These are phyloP conservation scores for Nemania diffusa DNA, from an alignment of 2,329 filamentous ascomycete species.

Conservation along the genomic window DNA sequence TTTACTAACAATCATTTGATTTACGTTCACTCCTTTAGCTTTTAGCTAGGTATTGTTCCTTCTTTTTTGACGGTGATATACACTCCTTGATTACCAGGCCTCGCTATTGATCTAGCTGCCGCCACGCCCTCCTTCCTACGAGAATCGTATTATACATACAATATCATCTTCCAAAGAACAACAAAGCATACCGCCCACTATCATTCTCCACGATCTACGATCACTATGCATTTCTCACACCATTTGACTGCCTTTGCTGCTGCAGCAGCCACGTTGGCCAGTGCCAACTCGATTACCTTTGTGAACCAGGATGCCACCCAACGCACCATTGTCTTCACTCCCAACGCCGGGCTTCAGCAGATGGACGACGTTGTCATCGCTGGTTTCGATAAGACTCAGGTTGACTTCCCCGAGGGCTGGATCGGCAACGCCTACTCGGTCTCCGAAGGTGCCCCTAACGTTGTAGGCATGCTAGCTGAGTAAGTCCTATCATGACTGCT, in stretches of 20 bases:
- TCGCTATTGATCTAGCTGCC: slow-evolving; percentile 39
- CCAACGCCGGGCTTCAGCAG: slow-evolving; percentile 52
- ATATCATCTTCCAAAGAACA: slow-evolving; percentile 25
- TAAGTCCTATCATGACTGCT: slow-evolving; percentile 24
- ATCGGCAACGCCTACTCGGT: slow-evolving; percentile 64
- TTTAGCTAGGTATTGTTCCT: slow-evolving; percentile 43
- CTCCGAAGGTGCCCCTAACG: slow-evolving; percentile 55
- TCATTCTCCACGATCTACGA: slow-evolving; percentile 47
- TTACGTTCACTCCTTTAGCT: slow-evolving; percentile 41
- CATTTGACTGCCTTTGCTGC: slow-evolving; percentile 29
- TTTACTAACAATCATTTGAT: slow-evolving; percentile 36
- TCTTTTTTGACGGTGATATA: slow-evolving; percentile 44
- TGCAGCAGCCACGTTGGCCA: slow-evolving; percentile 31
- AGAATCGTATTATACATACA: slow-evolving; percentile 15
- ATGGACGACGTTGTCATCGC: slow-evolving; percentile 55
- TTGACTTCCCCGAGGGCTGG: slow-evolving; percentile 58
- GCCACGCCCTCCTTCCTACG: slow-evolving; percentile 30
- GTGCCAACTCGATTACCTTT: slow-evolving; percentile 66
- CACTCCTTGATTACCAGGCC: slow-evolving; percentile 46
- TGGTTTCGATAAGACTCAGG: slow-evolving; percentile 52
- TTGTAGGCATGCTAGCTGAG: slow-evolving; percentile 64
- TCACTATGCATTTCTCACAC: slow-evolving; percentile 64
- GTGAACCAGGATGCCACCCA: slow-evolving; percentile 64
- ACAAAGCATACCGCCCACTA: slow-evolving; percentile 29
- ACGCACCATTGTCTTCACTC: slow-evolving; percentile 63